phyloP scores from a whole-genome alignment of 768 basidiomycete genomes.

The Peribolospora kevripleyi region DNA sequence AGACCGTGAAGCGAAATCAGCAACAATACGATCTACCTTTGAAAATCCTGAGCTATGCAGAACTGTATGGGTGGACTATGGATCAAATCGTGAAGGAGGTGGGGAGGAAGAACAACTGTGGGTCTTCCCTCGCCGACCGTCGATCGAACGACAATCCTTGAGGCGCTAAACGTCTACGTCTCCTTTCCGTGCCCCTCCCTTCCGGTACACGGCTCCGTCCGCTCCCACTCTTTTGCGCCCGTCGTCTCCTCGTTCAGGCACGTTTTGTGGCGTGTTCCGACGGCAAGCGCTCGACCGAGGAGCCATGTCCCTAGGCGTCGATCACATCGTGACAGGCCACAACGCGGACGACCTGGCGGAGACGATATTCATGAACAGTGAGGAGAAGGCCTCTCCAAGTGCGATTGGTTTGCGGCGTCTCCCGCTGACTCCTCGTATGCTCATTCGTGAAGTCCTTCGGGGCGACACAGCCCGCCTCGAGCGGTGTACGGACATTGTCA shows the following conservation, averaged over 20 bases:
- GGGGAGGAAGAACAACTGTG: slow-evolving; percentile 87
- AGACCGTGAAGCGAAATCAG: slow-evolving; percentile 97
- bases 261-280: slow-evolving; percentile 94
- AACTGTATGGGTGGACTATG: slow-evolving; percentile 99
- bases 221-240: background rate
- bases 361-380: slow-evolving; percentile 96
- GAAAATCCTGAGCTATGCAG: slow-evolving; percentile 85
- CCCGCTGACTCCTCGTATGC: background rate
- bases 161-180: no score
- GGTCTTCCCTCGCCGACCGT: slow-evolving; percentile 3
- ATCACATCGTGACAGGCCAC: slow-evolving; percentile 96
- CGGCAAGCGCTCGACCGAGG: slow-evolving; percentile 90
- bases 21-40: slow-evolving; percentile 83
- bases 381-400: slow-evolving; percentile 17
- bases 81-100: slow-evolving; percentile 83
- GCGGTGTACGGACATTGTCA: slow-evolving; percentile 81
- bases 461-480: slow-evolving; percentile 88
- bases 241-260: slow-evolving; percentile 21
- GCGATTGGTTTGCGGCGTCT: background rate
- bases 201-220: background rate
- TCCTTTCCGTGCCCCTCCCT: background rate
- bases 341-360: slow-evolving; percentile 99
- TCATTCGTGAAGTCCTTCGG: slow-evolving; percentile 51
- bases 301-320: slow-evolving; percentile 61
- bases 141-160: background rate